Conservation (phyloP, 1,139 yeast genomes). For the Debaryomyces subglobosus region DNA sequence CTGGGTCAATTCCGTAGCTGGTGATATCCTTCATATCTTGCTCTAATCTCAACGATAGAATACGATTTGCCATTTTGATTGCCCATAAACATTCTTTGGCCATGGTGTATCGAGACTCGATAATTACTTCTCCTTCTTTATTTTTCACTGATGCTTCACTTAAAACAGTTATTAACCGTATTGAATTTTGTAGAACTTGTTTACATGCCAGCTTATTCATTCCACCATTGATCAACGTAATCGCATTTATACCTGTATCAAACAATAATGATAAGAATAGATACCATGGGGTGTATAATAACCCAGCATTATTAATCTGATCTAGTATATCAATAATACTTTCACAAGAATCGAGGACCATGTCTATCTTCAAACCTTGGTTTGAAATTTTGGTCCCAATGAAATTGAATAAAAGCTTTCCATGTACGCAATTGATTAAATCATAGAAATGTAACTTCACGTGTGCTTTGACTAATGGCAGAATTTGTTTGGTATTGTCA, state of each 20-base stretch:
- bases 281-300: conserved; percentile 59
- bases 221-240: conserved; percentile 53
- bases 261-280: conserved; percentile 48
- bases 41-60: conserved; percentile 48
- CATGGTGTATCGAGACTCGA: conserved; percentile 56
- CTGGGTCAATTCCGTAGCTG: conserved; percentile 57
- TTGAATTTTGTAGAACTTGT: conserved; percentile 27
- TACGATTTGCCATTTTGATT: conserved; percentile 56
- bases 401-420: conserved; percentile 37
- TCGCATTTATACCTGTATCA: conserved; percentile 47
- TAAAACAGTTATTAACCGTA: conserved; percentile 30
- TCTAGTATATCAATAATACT: conserved; percentile 39
- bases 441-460: conserved; percentile 48
- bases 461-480: conserved; percentile 37
- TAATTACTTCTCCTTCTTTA: conserved; percentile 35
- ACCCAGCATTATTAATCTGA: conserved; percentile 36
- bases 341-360: conserved; percentile 40
- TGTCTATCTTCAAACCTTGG: conserved; percentile 36
- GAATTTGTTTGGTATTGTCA: conserved; percentile 18
- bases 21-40: conserved; percentile 41
- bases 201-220: conserved; percentile 27
- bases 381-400: conserved; percentile 36
- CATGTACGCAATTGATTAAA: conserved; percentile 39
- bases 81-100: conserved; percentile 69
- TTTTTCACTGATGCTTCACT: conserved; percentile 37